These are phyloP conservation scores for Lentinula lateritia DNA, from an alignment of 768 basidiomycete genomes.

Conservation along the genomic window DNA sequence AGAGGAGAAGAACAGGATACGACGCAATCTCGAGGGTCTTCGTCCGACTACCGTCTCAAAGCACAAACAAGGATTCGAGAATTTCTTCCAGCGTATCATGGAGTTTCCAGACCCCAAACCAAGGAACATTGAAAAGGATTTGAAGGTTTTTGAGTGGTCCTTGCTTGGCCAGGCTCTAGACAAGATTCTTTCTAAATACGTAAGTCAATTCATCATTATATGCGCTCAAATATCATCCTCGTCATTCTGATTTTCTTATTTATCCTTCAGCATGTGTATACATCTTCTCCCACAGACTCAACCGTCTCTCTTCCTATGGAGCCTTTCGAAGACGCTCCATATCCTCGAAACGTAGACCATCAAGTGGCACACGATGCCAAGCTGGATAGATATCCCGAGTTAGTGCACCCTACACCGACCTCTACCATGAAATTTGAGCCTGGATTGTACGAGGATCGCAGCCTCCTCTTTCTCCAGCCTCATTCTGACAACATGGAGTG, in stretches of 20 bases:
- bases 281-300: constrained; percentile 28
- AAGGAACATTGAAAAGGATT: constrained; percentile 94
- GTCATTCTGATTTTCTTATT: constrained; percentile 4
- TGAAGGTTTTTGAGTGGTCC: constrained; percentile 82
- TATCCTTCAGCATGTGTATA: constrained; percentile 38
- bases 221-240: background rate
- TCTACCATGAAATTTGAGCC: constrained; percentile 2
- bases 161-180: constrained; percentile 66
- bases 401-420: constrained; percentile 1
- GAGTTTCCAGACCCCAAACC: constrained; percentile 92
- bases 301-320: constrained; percentile 25
- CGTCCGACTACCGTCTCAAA: constrained; percentile 89
- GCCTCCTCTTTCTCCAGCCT: constrained; percentile 4
- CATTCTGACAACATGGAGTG: background rate
- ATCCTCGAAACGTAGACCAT: constrained; percentile 20
- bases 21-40: constrained; percentile 91
- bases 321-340: constrained; percentile 20
- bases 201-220: constrained; percentile 28
- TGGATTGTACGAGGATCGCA: background rate
- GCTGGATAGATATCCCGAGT: background rate
- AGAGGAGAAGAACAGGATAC: constrained; percentile 95
- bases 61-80: constrained; percentile 68
- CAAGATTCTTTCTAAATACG: constrained; percentile 83
- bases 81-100: constrained; percentile 97
- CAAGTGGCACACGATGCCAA: background rate